These are phyloP conservation scores for Paecilomyces fulvus DNA, from an alignment of 2,329 filamentous ascomycete genomes.

Conservation along the genomic window DNA sequence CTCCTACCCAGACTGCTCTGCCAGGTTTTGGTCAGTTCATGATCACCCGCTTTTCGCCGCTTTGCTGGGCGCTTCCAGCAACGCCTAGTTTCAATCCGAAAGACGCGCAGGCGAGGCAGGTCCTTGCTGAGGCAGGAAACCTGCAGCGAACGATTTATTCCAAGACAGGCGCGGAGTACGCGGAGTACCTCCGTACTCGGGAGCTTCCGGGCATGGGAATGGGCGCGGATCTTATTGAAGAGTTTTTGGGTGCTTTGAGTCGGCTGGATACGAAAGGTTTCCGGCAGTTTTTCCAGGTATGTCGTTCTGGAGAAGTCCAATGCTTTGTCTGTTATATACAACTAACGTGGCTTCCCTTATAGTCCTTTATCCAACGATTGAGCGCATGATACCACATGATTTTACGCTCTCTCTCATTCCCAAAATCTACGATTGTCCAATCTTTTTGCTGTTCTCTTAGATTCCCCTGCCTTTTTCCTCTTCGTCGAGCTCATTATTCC, in stretches of 20 bases:
- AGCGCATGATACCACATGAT: slow-evolving; percentile 29
- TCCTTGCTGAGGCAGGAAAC: slow-evolving; percentile 77
- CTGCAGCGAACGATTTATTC: slow-evolving; percentile 83
- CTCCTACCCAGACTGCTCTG: slow-evolving; percentile 41
- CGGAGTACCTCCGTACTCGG: slow-evolving; percentile 41
- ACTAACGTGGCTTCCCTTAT: slow-evolving; percentile 4
- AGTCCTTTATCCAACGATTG: slow-evolving; percentile 39
- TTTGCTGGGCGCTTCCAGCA: slow-evolving; percentile 81
- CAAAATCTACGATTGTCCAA: slow-evolving; percentile 2
- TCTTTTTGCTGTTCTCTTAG: slow-evolving; percentile 3
- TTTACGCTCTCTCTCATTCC: slow-evolving; percentile 1
- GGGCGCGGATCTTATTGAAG: slow-evolving; percentile 37
- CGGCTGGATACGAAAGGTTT: slow-evolving; percentile 38
- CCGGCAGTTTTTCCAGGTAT: slow-evolving; percentile 41
- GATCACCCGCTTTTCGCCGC: slow-evolving; percentile 76
- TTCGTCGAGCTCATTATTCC: slow-evolving; percentile 3
- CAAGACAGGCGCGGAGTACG: slow-evolving; percentile 79
- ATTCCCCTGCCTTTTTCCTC: slow-evolving; percentile 9
- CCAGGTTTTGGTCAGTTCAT: slow-evolving; percentile 90
- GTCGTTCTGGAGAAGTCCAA: slow-evolving; percentile 3
- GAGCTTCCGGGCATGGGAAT: slow-evolving; percentile 42
- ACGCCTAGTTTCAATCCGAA: slow-evolving; percentile 71
- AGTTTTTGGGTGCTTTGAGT: slow-evolving; percentile 38
- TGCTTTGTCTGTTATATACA: neutral
- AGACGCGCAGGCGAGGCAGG: slow-evolving; percentile 81